Percentiles rank a stretch among this genome's conserved stretches.
Evolutionary conservation across 768 basidiomycete genomes (phyloP).

Genomic region (Terana coerulea): DNA sequence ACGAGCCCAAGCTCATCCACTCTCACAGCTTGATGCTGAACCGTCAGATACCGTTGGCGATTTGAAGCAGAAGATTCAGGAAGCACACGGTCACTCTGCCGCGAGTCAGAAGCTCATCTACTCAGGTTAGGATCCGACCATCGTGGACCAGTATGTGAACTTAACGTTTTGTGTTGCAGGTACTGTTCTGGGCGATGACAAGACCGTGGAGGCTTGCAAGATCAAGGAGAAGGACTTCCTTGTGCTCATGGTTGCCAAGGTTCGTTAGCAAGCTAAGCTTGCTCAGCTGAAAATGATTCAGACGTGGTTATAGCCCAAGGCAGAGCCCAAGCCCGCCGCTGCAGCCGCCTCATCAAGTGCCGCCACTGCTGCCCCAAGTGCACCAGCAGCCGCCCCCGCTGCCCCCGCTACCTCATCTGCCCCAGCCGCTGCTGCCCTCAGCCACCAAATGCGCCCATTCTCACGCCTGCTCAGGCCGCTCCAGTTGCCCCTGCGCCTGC

Average conservation of each 20-base stretch:
- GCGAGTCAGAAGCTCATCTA: constrained; percentile 91
- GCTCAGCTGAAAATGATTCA: too few species aligned
- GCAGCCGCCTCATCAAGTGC: constrained; percentile 27
- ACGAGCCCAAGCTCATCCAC: background rate
- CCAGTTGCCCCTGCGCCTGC: constrained; percentile 17
- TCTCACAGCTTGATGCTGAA: constrained; percentile 72
- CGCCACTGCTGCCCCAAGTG: constrained; percentile 27
- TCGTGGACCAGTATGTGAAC: constrained; percentile 6
- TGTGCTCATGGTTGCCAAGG: constrained; percentile 99
- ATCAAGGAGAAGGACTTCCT: constrained; percentile 99
- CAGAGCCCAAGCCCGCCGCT: constrained; percentile 55
- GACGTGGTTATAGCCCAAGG: background rate
- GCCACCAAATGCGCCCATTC: constrained; percentile 30
- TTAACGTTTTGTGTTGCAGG: constrained; percentile 43
- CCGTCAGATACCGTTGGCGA: constrained; percentile 65
- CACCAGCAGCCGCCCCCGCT: constrained; percentile 29
- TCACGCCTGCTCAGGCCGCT: constrained; percentile 29
- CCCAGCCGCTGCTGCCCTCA: constrained; percentile 33
- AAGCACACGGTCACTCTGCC: constrained; percentile 68
- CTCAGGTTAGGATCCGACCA: constrained; percentile 55
- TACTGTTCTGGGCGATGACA: constrained; percentile 85
- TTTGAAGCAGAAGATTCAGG: constrained; percentile 82
- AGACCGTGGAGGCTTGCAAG: constrained; percentile 80
- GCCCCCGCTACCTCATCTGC: constrained; percentile 34
- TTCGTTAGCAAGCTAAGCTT: constrained; percentile 38